phyloP scores from a whole-genome alignment of 2,329 filamentous ascomycete genomes.

The Drechslera avenae region DNA sequence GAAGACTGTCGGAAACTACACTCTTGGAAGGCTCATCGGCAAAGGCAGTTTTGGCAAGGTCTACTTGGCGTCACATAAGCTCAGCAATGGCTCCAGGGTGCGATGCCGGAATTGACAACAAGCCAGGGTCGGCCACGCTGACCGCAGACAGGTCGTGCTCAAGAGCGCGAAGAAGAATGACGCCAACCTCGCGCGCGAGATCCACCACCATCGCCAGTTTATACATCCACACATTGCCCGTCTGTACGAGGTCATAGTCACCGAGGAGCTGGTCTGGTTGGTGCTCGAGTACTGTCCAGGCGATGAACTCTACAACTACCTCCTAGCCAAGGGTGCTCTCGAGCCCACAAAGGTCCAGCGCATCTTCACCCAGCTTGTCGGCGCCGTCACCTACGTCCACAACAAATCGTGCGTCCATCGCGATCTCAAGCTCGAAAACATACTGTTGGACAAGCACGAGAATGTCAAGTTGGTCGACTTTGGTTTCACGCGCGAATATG shows the following conservation, averaged over 20 bases:
- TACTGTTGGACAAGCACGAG: slow-evolving; percentile 92
- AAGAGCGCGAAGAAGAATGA: slow-evolving; percentile 98
- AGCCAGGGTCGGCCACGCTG: slow-evolving; percentile 7
- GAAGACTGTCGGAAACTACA: slow-evolving; percentile 92
- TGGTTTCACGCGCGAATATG: slow-evolving; percentile 96
- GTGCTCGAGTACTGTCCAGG: slow-evolving; percentile 96
- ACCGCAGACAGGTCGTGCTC: slow-evolving; percentile 78
- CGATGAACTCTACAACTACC: slow-evolving; percentile 96
- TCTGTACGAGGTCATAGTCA: slow-evolving; percentile 97
- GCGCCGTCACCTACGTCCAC: slow-evolving; percentile 94
- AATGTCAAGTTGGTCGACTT: slow-evolving; percentile 99
- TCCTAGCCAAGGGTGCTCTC: slow-evolving; percentile 83
- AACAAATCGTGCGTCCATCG: slow-evolving; percentile 94
- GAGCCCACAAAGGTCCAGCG: slow-evolving; percentile 87
- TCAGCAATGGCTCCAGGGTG: slow-evolving; percentile 98
- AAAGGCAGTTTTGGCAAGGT: slow-evolving; percentile 99
- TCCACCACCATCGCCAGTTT: slow-evolving; percentile 98
- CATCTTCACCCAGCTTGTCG: slow-evolving; percentile 94
- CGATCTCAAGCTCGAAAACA: slow-evolving; percentile 95
- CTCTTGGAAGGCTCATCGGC: slow-evolving; percentile 86
- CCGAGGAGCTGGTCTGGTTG: slow-evolving; percentile 92
- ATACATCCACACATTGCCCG: slow-evolving; percentile 96
- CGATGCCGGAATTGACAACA: slow-evolving; percentile 19
- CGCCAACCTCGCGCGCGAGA: slow-evolving; percentile 92
- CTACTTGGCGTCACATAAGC: slow-evolving; percentile 93